Evolutionary conservation across 352 stramenopile genomes (phyloP).

Genomic region (Pythium rishiriense): DNA sequence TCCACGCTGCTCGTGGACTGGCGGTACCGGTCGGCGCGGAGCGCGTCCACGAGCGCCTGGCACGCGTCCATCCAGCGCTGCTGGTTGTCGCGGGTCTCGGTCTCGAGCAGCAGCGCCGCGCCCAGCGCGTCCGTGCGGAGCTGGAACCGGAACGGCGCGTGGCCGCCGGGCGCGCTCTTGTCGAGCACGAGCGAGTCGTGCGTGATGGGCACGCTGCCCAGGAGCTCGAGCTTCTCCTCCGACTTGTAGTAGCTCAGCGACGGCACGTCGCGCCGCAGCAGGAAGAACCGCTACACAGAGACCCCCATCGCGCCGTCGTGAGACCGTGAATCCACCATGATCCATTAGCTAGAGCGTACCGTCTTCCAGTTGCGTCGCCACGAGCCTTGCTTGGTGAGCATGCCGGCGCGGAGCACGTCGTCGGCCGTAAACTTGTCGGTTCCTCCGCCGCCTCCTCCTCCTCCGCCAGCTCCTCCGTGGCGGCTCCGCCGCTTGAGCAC

Average conservation of each 20-base stretch:
- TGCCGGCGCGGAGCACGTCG: conserved; percentile 60
- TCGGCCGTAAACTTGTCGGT: conserved; percentile 65
- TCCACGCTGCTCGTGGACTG: conserved; percentile 30
- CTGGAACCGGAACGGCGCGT: conserved; percentile 70
- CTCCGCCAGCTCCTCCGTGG: background rate
- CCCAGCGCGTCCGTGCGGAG: conserved; percentile 46
- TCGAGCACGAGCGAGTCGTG: conserved; percentile 80
- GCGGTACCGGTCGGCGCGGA: conserved; percentile 68
- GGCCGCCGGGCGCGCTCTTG: conserved; percentile 47
- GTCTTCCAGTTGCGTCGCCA: conserved; percentile 88
- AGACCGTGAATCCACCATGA: no score
- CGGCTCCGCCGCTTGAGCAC: conserved; percentile 72
- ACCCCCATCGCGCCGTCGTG: no score
- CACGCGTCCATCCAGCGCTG: conserved; percentile 70
- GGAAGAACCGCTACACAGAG: conserved; percentile 76
- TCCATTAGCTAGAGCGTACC: no score
- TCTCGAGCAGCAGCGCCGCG: conserved; percentile 62
- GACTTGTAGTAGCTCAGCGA: conserved; percentile 83
- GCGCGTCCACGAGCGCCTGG: conserved; percentile 61
- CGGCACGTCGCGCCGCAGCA: conserved; percentile 70
- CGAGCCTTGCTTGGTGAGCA: conserved; percentile 75
- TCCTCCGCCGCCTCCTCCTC: background rate
- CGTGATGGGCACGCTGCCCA: conserved; percentile 68
- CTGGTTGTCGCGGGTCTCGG: conserved; percentile 63
- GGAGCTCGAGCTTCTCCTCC: conserved; percentile 78